Evolutionary conservation across 2,329 filamentous ascomycete species (phyloP).

Genomic region (Fusarium anguioides): DNA sequence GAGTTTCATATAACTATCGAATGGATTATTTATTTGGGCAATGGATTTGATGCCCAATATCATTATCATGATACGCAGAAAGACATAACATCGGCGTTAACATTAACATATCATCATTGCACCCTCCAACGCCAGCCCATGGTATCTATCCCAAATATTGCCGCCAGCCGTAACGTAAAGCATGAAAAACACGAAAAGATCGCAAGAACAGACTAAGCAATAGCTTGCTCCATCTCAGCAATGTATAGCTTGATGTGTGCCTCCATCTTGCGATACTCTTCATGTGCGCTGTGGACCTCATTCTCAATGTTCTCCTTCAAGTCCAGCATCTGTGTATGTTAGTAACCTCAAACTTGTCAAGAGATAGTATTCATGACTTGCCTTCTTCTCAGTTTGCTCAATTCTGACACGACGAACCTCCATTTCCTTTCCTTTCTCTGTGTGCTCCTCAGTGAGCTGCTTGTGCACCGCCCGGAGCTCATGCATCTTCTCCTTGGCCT

Average conservation of each 20-base stretch:
- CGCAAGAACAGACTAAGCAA: slow-evolving; percentile 52
- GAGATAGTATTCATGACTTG: slow-evolving; percentile 52
- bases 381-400: slow-evolving; percentile 99
- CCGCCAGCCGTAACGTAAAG: slow-evolving; percentile 29
- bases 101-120: slow-evolving; percentile 32
- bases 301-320: slow-evolving; percentile 97
- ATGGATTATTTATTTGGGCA: background rate
- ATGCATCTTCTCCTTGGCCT: slow-evolving; percentile 90
- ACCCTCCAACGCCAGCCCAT: slow-evolving; percentile 53
- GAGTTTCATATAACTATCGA: background rate
- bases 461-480: slow-evolving; percentile 84
- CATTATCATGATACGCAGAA: slow-evolving; percentile 9
- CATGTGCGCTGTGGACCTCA: slow-evolving; percentile 88
- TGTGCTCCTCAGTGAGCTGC: slow-evolving; percentile 83
- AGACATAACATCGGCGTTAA: slow-evolving; percentile 20
- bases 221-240: slow-evolving; percentile 96
- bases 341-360: slow-evolving; percentile 13
- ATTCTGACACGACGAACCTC: slow-evolving; percentile 92
- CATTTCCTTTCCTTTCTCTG: slow-evolving; percentile 89
- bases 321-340: slow-evolving; percentile 83
- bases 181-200: slow-evolving; percentile 12
- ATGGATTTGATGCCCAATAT: background rate
- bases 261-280: slow-evolving; percentile 98
- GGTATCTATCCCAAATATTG: slow-evolving; percentile 51
- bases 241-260: slow-evolving; percentile 98